A percentile compares a stretch with the other conserved stretches of the same genome.
These are phyloP conservation scores for Phytophthora fragariae DNA, from an alignment of 352 stramenopile genomes.

Conservation along the genomic window DNA sequence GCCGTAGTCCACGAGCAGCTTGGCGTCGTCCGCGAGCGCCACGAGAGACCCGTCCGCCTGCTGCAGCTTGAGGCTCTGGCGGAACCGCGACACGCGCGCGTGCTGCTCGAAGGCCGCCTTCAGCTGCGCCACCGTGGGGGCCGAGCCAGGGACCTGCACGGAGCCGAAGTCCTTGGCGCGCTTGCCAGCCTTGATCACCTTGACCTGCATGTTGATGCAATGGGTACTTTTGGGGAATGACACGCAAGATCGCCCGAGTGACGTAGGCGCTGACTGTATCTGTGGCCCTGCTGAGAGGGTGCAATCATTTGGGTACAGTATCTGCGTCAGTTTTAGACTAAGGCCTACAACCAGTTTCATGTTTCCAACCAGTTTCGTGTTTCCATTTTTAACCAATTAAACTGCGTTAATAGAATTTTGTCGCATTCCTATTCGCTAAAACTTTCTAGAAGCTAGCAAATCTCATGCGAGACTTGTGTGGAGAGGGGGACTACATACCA, in stretches of 20 bases:
- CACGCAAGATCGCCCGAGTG: background rate
- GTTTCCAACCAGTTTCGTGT: no score
- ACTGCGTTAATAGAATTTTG: no score
- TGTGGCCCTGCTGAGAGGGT: background rate
- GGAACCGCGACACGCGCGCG: conserved; percentile 58
- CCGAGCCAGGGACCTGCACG: conserved; percentile 44
- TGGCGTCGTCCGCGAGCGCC: conserved; percentile 64
- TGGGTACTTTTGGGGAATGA: conserved; percentile 17
- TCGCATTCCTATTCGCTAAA: no score
- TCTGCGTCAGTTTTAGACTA: no score
- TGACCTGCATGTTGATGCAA: conserved; percentile 62
- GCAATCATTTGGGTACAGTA: background rate
- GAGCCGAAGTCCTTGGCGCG: conserved; percentile 61
- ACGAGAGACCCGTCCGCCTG: conserved; percentile 27
- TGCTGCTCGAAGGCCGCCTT: conserved; percentile 68
- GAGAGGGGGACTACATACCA: no score
- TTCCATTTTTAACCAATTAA: no score
- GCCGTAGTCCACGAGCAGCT: conserved; percentile 64
- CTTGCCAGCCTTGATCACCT: conserved; percentile 64
- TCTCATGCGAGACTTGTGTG: no score
- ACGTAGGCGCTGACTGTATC: background rate
- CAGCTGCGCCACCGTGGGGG: conserved; percentile 54
- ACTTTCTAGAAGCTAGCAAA: no score
- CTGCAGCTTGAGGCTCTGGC: conserved; percentile 72
- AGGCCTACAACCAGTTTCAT: no score